phyloP scores from a whole-genome alignment of 2,329 filamentous ascomycete genomes.

The Dothistroma septosporum region DNA sequence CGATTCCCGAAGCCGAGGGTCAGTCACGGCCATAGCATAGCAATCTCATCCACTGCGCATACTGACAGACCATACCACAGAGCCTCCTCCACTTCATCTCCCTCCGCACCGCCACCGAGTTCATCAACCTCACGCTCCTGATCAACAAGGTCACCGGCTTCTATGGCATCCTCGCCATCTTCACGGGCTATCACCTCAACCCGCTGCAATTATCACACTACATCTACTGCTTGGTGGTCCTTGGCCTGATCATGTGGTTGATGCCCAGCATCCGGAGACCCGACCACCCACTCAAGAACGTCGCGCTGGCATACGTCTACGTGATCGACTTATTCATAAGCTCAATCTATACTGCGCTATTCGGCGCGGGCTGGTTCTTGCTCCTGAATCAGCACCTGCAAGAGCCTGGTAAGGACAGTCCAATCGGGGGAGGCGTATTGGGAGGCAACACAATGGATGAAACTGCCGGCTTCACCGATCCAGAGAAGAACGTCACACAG shows the following conservation, averaged over 20 bases:
- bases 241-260: constrained; percentile 65
- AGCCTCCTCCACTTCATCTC: constrained; percentile 81
- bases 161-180: constrained; percentile 81
- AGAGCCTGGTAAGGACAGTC: constrained; percentile 27
- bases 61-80: constrained; percentile 44
- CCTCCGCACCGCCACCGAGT: constrained; percentile 77
- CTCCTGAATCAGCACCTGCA: constrained; percentile 59
- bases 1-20: constrained; percentile 11
- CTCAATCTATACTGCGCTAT: constrained; percentile 73
- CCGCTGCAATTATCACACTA: constrained; percentile 85
- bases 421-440: constrained; percentile 39
- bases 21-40: background rate
- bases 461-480: constrained; percentile 61
- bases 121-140: constrained; percentile 76
- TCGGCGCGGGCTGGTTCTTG: constrained; percentile 82
- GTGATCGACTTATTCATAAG: constrained; percentile 78
- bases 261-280: constrained; percentile 69
- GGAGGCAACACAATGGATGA: constrained; percentile 50
- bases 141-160: constrained; percentile 91
- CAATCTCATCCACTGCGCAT: background rate
- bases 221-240: constrained; percentile 73
- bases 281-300: constrained; percentile 60
- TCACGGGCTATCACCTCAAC: constrained; percentile 81
- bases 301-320: constrained; percentile 82
- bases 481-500: constrained; percentile 54